Conservation (phyloP, 768 basidiomycete genomes). For the Obba rivulosa region DNA sequence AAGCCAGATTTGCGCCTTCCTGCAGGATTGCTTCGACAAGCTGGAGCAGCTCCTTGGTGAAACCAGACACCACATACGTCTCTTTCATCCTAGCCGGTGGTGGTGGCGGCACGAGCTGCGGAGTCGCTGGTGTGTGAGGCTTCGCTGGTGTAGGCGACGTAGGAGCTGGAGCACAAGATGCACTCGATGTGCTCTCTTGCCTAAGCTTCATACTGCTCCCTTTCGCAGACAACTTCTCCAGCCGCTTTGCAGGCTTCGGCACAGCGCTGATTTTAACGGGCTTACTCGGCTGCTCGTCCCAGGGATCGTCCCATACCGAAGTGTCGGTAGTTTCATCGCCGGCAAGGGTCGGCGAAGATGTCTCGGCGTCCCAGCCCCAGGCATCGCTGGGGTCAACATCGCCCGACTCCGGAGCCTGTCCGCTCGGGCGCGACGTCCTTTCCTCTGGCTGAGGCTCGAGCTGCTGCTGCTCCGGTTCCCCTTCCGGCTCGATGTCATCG, state of each 20-base stretch:
- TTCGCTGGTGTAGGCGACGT: conserved; percentile 16
- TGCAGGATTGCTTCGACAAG: conserved; percentile 57
- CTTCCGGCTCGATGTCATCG: conserved; percentile 8
- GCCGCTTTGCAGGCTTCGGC: conserved; percentile 50
- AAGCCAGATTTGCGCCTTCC: conserved; percentile 62
- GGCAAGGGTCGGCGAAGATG: conserved; percentile 20
- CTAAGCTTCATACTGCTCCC: conserved; percentile 33
- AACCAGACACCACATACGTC: conserved; percentile 53
- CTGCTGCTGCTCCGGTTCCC: conserved; percentile 1
- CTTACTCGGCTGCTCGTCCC: conserved; percentile 18
- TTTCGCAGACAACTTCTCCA: conserved; percentile 55
- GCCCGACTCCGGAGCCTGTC: too few relatives aligned
- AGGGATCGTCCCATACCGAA: conserved; percentile 61
- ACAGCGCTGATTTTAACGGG: conserved; percentile 22
- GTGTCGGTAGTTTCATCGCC: conserved; percentile 38
- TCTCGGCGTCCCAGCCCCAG: conserved; percentile 71
- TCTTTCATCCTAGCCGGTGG: conserved; percentile 34
- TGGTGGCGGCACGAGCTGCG: conserved; percentile 6
- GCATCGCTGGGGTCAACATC: conserved; percentile 46
- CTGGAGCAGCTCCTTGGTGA: conserved; percentile 46
- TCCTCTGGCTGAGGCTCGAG: conserved; percentile 3
- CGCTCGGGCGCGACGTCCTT: too few relatives aligned
- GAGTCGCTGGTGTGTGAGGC: conserved; percentile 6
- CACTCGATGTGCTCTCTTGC: conserved; percentile 11
- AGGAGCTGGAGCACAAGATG: conserved; percentile 17